A percentile compares a stretch with the other conserved stretches of the same genome.
Evolutionary conservation across 371 early-diverging fungal species (phyloP).

Genomic region (Circinella umbellata): DNA sequence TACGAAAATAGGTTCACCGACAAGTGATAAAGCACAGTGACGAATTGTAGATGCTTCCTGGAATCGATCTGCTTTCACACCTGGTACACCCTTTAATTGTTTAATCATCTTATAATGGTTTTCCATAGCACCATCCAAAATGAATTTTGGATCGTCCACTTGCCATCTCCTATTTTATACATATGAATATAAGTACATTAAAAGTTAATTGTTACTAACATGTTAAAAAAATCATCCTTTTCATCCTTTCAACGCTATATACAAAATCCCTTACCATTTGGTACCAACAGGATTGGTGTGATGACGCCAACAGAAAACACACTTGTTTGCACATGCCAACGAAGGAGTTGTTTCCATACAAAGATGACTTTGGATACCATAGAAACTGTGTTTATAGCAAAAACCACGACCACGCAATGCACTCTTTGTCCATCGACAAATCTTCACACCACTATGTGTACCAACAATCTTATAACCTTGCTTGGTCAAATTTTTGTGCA

Average conservation of each 20-base stretch:
- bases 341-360: constrained; percentile 79
- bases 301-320: constrained; percentile 85
- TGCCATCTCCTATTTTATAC: constrained; percentile 61
- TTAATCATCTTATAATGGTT: constrained; percentile 84
- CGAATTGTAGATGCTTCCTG: constrained; percentile 73
- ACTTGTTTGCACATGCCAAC: constrained; percentile 84
- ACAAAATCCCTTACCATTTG: constrained; percentile 50
- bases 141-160: constrained; percentile 74
- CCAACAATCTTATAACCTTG: constrained; percentile 85
- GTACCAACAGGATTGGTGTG: constrained; percentile 63
- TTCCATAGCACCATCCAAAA: constrained; percentile 76
- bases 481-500: constrained; percentile 76
- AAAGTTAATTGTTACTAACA: too few relatives aligned
- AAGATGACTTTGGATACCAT: constrained; percentile 69
- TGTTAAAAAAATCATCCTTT: too few relatives aligned
- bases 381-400: constrained; percentile 82
- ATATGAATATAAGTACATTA: neutral
- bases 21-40: constrained; percentile 77
- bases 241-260: too few relatives aligned
- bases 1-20: constrained; percentile 82
- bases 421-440: constrained; percentile 85
- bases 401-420: constrained; percentile 81
- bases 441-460: constrained; percentile 81
- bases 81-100: constrained; percentile 78
- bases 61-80: constrained; percentile 76